These are phyloP conservation scores for Botrytis tulipae DNA, from an alignment of 2,329 filamentous ascomycete genomes.

Conservation along the genomic window DNA sequence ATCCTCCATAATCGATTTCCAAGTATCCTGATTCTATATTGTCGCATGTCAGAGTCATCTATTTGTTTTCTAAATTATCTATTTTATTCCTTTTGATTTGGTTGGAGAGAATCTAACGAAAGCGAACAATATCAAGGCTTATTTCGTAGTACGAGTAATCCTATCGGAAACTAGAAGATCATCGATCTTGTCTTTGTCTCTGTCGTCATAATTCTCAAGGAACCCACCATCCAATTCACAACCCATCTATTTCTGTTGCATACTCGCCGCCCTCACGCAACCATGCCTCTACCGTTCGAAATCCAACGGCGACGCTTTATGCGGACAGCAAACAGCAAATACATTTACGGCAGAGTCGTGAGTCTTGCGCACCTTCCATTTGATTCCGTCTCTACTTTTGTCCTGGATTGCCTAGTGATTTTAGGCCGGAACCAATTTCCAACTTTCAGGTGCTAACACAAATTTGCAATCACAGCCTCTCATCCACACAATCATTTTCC, in stretches of 20 bases:
- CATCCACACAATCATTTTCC: constrained; percentile 77
- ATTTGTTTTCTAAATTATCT: background rate
- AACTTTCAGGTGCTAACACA: constrained; percentile 4
- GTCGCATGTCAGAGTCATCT: background rate
- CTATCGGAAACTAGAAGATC: constrained; percentile 2
- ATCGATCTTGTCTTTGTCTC: constrained; percentile 7
- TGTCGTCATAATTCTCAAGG: constrained; percentile 17
- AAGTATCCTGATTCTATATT: background rate
- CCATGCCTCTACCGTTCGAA: constrained; percentile 54
- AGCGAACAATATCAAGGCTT: background rate
- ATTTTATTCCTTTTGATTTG: too few species aligned
- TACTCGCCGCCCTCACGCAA: constrained; percentile 23
- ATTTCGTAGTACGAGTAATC: background rate
- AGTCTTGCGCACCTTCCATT: constrained; percentile 42
- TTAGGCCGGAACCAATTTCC: background rate
- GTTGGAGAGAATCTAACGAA: background rate
- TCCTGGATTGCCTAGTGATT: background rate
- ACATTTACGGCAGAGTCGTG: constrained; percentile 72
- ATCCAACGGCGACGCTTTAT: constrained; percentile 59
- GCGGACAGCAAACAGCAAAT: constrained; percentile 67
- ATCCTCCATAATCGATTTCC: background rate
- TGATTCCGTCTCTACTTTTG: background rate
- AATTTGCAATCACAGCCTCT: constrained; percentile 64
- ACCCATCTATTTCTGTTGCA: constrained; percentile 6
- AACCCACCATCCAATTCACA: constrained; percentile 3